Base-by-base conservation (phyloP, 2,329 filamentous ascomycete genomes). In the Verticillium zaregamsianum region DNA sequence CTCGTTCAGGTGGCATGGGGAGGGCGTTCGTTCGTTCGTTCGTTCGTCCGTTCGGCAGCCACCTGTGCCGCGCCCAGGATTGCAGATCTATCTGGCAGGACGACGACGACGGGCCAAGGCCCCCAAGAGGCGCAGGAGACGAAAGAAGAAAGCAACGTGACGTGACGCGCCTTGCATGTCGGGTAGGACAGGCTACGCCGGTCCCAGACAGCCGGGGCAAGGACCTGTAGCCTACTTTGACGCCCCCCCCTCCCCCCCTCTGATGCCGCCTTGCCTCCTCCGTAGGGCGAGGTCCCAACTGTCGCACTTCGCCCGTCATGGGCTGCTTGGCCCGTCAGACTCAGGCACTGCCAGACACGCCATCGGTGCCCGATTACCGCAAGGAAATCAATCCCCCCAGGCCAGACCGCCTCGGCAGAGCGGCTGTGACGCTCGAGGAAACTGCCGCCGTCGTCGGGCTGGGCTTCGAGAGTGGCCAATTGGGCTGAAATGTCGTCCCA, bases 401-500 rank as follows among this genome's bases (percentile, higher is more conserved):
- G 28, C 28, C 17, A 33, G 25, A 45, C n/a, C 31, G 57, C 39
- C 57, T 58, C 31, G 57, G 57, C 23, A 39, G 40, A 12, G 28
- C 20, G 12, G 31, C 31, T 6, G 15, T 5, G 28, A 32, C 14
- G 25, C 15, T 31, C n/a, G 15, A 57, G 20, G 11, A 23, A 58
- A 45, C 23, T n/a, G 57, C 8, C n/a, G 15, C 17, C 40, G 40
- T n/a, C 3, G 40, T 23, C n/a, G n/a, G 40, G 40, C 40, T n/a
- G 20, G 40, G 40, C 40, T 49, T n/a, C 20, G 20, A 49, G n/a
- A 20, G 57, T 58, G 57, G 57, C 57, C 57, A 58, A 58, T 58
- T 58, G 57, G 57, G 57, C 57, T 31, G 33, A 49, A 58, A 58
- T 58, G 28, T 58, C 57, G 23, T 32, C 55, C 31, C 11, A 33